A percentile compares a stretch with the other conserved stretches of the same genome.
Conservation (phyloP, 129 eudicot genomes). For the Mikania micrantha region DNA sequence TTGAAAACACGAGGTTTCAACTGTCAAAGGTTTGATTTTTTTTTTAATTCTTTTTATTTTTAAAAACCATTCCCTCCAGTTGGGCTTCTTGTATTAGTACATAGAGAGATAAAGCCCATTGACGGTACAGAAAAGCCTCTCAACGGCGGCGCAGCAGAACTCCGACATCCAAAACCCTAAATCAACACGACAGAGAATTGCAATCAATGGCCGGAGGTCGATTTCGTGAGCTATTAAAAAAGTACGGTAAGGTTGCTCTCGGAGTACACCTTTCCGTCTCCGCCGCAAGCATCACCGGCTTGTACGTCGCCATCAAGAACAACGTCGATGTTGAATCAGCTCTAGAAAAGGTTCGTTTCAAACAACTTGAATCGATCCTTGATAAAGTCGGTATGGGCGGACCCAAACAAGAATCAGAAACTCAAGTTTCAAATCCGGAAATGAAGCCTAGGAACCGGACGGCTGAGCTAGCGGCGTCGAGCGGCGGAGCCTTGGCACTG, state of each 20-base stretch:
- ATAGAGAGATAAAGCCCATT: background rate
- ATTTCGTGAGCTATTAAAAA: conserved; percentile 50
- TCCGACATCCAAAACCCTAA: background rate
- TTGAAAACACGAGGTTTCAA: no score
- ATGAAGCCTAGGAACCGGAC: conserved; percentile 54
- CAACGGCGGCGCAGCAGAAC: conserved; percentile 12
- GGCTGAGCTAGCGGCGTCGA: conserved; percentile 67
- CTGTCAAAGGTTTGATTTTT: no score
- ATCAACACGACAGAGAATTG: background rate
- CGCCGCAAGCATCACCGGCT: conserved; percentile 59
- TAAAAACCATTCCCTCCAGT: no score
- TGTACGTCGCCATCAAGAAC: conserved; percentile 72
- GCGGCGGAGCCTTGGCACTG: conserved; percentile 80
- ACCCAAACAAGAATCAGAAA: conserved; percentile 10
- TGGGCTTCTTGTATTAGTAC: background rate
- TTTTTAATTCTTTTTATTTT: no score
- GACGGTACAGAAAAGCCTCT: no score
- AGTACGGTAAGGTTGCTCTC: conserved; percentile 76
- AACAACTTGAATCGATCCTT: conserved; percentile 22
- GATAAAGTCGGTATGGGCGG: conserved; percentile 29
- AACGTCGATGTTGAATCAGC: conserved; percentile 76
- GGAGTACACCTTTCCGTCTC: conserved; percentile 78
- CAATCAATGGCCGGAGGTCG: conserved; percentile 47
- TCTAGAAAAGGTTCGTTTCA: conserved; percentile 60
- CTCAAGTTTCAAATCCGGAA: background rate